Evolutionary conservation across 1,284 basidiomycete genomes (phyloP).

Genomic region (Trichosporon sp.): DNA sequence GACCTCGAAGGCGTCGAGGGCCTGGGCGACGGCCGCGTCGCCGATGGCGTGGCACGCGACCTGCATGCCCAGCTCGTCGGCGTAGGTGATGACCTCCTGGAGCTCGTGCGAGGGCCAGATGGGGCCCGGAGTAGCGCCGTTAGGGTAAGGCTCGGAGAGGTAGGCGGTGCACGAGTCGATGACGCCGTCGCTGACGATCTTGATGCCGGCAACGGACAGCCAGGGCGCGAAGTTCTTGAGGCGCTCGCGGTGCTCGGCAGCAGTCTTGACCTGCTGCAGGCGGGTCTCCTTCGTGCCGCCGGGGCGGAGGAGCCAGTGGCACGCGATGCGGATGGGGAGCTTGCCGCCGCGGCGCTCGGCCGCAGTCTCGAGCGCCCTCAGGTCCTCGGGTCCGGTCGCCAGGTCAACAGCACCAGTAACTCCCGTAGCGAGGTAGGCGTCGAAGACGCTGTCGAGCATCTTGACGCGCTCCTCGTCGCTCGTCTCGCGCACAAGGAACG

Average conservation of each 20-base stretch:
- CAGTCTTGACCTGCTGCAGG: conserved; percentile 16
- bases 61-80: conserved; percentile 30
- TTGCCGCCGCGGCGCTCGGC: conserved; percentile 7
- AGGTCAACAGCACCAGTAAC: conserved; percentile 31
- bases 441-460: conserved; percentile 20
- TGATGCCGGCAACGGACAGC: conserved; percentile 31
- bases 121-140: conserved; percentile 24
- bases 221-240: conserved; percentile 14
- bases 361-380: conserved; percentile 26
- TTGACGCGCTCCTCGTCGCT: conserved; percentile 17
- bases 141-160: conserved; percentile 28
- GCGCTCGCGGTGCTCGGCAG: conserved; percentile 22
- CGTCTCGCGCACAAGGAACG: conserved; percentile 18
- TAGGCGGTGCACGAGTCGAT: conserved; percentile 35
- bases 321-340: conserved; percentile 28
- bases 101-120: conserved; percentile 32
- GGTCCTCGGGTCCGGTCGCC: conserved; percentile 24
- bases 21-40: conserved; percentile 32
- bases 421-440: conserved; percentile 25
- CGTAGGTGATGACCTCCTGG: conserved; percentile 22
- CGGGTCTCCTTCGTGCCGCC: conserved; percentile 18
- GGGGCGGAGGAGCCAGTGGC: conserved; percentile 27
- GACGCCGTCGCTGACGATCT: conserved; percentile 37
- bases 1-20: conserved; percentile 29
- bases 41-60: conserved; percentile 35